Percentiles rank a stretch among this genome's conserved stretches.
These are phyloP conservation scores for Yamadazyma philogaea DNA, from an alignment of 805 yeast genomes.

Conservation along the genomic window DNA sequence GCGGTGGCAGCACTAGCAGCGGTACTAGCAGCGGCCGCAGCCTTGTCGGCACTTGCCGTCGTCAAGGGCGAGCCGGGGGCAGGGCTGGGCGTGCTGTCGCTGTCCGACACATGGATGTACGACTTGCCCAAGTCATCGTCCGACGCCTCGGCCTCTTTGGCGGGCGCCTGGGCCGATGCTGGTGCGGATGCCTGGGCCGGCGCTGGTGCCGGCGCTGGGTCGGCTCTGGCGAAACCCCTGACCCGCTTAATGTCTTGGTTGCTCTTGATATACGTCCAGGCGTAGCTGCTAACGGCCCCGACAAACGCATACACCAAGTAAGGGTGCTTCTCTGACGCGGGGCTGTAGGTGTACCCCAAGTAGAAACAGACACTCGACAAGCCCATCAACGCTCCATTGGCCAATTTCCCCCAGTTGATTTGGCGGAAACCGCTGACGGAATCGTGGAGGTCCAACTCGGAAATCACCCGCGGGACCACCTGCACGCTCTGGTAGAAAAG, in stretches of 20 bases:
- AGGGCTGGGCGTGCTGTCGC: constrained; percentile 21
- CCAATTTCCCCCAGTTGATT: constrained; percentile 22
- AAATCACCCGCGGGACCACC: constrained; percentile 29
- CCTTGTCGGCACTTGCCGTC: background rate
- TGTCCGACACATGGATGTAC: constrained; percentile 42
- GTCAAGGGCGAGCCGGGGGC: constrained; percentile 12
- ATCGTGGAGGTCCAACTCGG: constrained; percentile 14
- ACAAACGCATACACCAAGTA: constrained; percentile 65
- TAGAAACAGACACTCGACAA: constrained; percentile 51
- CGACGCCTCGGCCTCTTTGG: background rate
- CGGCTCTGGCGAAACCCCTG: constrained; percentile 2
- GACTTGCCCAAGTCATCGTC: constrained; percentile 34
- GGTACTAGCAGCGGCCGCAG: no score
- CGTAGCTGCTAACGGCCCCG: constrained; percentile 47
- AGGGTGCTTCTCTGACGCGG: constrained; percentile 62
- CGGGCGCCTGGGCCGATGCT: no score
- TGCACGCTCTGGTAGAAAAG: constrained; percentile 40
- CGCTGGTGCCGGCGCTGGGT: no score
- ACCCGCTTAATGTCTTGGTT: constrained; percentile 18
- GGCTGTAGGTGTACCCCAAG: constrained; percentile 55
- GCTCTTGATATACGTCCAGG: constrained; percentile 18
- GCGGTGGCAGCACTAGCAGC: background rate
- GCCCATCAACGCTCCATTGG: constrained; percentile 39
- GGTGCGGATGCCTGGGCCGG: no score
- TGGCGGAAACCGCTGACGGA: constrained; percentile 19